Conservation (phyloP, 2,329 filamentous ascomycete species). For the Fusarium clavum region DNA sequence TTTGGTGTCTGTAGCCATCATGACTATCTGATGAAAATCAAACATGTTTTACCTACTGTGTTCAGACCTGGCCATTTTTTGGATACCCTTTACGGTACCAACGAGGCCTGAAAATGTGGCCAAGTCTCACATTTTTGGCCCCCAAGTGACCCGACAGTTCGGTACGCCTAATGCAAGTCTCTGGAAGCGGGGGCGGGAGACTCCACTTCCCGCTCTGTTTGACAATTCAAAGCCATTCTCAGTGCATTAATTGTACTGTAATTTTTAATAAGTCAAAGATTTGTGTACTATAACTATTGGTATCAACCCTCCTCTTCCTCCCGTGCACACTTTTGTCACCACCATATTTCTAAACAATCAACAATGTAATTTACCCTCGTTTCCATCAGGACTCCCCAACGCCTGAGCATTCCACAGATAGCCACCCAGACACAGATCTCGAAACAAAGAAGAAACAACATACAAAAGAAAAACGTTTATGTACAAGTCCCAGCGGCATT, state of each 20-base stretch:
- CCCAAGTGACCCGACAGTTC: slow-evolving; percentile 18
- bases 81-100: slow-evolving; percentile 19
- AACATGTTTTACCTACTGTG: slow-evolving; percentile 2
- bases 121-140: slow-evolving; percentile 21
- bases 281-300: background rate
- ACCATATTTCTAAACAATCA: background rate
- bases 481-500: background rate
- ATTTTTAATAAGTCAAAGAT: background rate
- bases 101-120: slow-evolving; percentile 13
- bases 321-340: background rate
- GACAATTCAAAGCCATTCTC: background rate
- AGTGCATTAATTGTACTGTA: background rate
- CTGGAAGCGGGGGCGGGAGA: slow-evolving; percentile 9
- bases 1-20: background rate
- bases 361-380: background rate
- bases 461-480: background rate
- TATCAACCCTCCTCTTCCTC: background rate
- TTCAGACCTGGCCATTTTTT: slow-evolving; percentile 1
- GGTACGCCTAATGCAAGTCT: slow-evolving; percentile 28
- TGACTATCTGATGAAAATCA: slow-evolving; percentile 21
- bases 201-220: slow-evolving; percentile 20
- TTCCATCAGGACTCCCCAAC: background rate
- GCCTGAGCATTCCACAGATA: background rate
- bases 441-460: background rate
- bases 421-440: background rate